These are phyloP conservation scores for Candida oleophila DNA, from an alignment of 805 yeast genomes.

Conservation along the genomic window DNA sequence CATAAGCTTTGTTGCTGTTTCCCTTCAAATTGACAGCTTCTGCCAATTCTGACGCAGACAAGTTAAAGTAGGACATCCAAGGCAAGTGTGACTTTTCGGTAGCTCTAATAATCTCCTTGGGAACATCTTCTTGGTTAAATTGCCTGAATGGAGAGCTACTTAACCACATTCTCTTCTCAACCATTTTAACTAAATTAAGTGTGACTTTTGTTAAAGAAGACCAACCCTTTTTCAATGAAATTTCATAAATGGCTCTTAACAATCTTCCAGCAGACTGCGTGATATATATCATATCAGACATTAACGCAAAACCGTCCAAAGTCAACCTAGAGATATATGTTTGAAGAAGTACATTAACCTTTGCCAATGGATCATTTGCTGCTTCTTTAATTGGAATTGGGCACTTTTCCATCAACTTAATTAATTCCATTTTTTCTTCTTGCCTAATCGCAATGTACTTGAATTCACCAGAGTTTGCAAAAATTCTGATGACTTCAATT, in stretches of 20 bases:
- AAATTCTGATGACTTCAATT: conserved; percentile 74
- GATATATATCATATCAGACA: conserved; percentile 90
- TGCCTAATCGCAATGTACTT: conserved; percentile 77
- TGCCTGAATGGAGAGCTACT: conserved; percentile 86
- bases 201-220: conserved; percentile 56
- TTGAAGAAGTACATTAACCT: conserved; percentile 77
- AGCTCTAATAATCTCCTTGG: conserved; percentile 64
- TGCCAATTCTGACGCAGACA: conserved; percentile 76
- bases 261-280: conserved; percentile 92
- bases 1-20: conserved; percentile 58
- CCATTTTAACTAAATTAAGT: conserved; percentile 72
- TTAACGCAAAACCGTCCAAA: conserved; percentile 85
- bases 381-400: conserved; percentile 86
- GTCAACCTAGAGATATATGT: conserved; percentile 77
- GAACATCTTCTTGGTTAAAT: conserved; percentile 57
- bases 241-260: conserved; percentile 80
- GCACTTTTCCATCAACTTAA: conserved; percentile 63
- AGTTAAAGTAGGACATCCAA: conserved; percentile 71
- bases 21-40: conserved; percentile 75
- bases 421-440: conserved; percentile 78
- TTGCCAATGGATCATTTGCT: conserved; percentile 69
- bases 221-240: conserved; percentile 71
- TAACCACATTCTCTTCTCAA: conserved; percentile 80
- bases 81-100: conserved; percentile 82
- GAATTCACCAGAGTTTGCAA: conserved; percentile 84